Conservation (phyloP, 1,284 basidiomycete species). For the Malassezia caprae region DNA sequence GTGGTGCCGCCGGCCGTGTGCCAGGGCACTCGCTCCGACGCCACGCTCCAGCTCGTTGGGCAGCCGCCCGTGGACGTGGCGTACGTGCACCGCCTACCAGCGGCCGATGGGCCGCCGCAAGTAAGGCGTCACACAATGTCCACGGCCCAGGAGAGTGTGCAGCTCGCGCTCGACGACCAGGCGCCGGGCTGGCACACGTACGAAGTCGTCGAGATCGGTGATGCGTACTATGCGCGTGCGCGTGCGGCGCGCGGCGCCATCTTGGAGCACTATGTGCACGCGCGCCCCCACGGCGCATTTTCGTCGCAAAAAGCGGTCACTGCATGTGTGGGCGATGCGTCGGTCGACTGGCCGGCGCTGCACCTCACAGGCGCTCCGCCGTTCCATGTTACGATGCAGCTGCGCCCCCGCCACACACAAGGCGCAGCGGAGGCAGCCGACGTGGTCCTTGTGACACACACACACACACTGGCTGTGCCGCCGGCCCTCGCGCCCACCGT, state of each 20-base stretch:
- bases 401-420: conserved; percentile 55
- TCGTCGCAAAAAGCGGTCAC: conserved; percentile 50
- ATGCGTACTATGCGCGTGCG: conserved; percentile 57
- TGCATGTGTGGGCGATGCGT: conserved; percentile 54
- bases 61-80: conserved; percentile 35
- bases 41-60: conserved; percentile 70
- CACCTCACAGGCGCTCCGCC: conserved; percentile 63
- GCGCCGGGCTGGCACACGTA: conserved; percentile 74
- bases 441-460: not conserved
- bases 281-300: conserved; percentile 27
- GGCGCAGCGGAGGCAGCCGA: conserved; percentile 51
- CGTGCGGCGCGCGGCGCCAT: conserved; percentile 52
- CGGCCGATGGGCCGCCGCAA: conserved; percentile 6
- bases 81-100: conserved; percentile 24
- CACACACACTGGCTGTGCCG: not conserved
- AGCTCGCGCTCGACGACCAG: conserved; percentile 72
- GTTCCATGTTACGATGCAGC: conserved; percentile 71
- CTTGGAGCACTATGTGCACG: conserved; percentile 34
- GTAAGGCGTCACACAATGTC: conserved; percentile 56
- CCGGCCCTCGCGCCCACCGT: not conserved
- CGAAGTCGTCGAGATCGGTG: conserved; percentile 75
- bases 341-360: conserved; percentile 50
- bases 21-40: conserved; percentile 65
- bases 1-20: conserved; percentile 64
- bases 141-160: conserved; percentile 68